Evolutionary conservation across 139 green algal species (phyloP), one percentile per base, ranked within the genome.

Genomic region (Nannochloris sp.): DNA sequence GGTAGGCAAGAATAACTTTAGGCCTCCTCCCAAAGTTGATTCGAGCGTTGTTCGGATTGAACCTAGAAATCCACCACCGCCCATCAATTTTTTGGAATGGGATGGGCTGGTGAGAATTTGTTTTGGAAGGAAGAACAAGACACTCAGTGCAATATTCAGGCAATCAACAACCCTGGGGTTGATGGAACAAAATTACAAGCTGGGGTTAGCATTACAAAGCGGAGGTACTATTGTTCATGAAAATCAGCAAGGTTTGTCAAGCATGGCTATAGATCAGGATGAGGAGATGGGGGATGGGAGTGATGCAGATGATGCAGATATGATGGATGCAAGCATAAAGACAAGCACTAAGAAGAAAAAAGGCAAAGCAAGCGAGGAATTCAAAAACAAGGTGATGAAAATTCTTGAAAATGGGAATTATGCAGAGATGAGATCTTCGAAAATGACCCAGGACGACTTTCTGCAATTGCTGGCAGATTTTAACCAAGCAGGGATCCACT

Each of bases 111-210:
- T 94, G 57, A 83, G 93, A 16, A 68, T 98, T 5, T 90, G 81
- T 62, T 97, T 97, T 75, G 79, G 74, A 31, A 76, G 90, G 16
- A 97, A 96, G 73, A 99, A 99, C 81, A 97, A 96, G 61, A 99
- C 94, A 15, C 76, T 99, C 16, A 87, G 88, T 19, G 85, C 86
- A 44, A 92, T 93, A 48, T 96, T 97, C 80, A 69, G 78, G 14
- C 82, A 89, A 58, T 69, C 70, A 57, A 78, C 62, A 43, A 86
- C 86, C 9, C 68, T 90, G 53, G 64, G 71, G 21, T 74, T 85
- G 5, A 57, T 96, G 61, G 85, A 94, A 67, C 59, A 75, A 34
- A 95, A 93, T 78, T 88, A 88, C 68, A 60, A 69, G 4, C 79
- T 83, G 10, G 72, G 67, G 44, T 69, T 79, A 40, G 80, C 78